Percentiles rank a stretch among this genome's conserved stretches.
Conservation (phyloP, 805 yeast genomes). For the Wilhelminamyces savonicus region DNA sequence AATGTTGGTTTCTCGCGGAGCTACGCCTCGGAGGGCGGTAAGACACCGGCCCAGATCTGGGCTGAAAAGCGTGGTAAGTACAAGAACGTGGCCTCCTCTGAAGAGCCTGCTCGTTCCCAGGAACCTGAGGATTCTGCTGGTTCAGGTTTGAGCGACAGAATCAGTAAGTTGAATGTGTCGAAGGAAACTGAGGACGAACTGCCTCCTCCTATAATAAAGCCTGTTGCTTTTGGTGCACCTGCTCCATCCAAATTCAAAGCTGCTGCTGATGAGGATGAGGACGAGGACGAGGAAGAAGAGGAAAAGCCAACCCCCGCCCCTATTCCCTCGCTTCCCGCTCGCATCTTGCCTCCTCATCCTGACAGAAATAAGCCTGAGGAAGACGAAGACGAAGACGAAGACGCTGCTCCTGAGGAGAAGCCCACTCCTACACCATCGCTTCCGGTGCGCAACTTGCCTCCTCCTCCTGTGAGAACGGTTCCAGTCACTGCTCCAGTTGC, state of each 20-base stretch:
- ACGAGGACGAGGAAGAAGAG: constrained; percentile 8
- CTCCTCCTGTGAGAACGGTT: constrained; percentile 5
- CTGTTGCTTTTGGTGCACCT: too few relatives aligned
- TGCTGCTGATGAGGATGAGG: constrained; percentile 5
- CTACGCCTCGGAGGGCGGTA: constrained; percentile 66
- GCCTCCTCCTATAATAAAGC: constrained; percentile 2
- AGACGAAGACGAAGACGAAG: constrained; percentile 18
- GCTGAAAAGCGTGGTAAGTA: constrained; percentile 81
- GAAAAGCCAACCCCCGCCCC: constrained; percentile 3
- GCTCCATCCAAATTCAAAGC: constrained; percentile 1
- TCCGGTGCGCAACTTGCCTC: constrained; percentile 8
- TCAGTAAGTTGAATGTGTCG: constrained; percentile 8
- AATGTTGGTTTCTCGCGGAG: constrained; percentile 53
- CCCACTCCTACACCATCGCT: constrained; percentile 9
- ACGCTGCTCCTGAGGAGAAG: constrained; percentile 1
- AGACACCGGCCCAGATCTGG: constrained; percentile 94
- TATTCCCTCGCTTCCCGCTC: constrained; percentile 12
- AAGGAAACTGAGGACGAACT: constrained; percentile 6
- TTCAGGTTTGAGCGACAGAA: not conserved
- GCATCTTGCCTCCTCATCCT: constrained; percentile 15
- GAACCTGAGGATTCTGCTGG: constrained; percentile 11
- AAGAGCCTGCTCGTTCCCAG: constrained; percentile 9
- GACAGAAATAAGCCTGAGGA: constrained; percentile 4
- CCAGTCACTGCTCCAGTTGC: constrained; percentile 5
- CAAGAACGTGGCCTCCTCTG: constrained; percentile 31